Base-by-base conservation (phyloP, 139 green algal genomes). In the Coelastrella sp. region DNA sequence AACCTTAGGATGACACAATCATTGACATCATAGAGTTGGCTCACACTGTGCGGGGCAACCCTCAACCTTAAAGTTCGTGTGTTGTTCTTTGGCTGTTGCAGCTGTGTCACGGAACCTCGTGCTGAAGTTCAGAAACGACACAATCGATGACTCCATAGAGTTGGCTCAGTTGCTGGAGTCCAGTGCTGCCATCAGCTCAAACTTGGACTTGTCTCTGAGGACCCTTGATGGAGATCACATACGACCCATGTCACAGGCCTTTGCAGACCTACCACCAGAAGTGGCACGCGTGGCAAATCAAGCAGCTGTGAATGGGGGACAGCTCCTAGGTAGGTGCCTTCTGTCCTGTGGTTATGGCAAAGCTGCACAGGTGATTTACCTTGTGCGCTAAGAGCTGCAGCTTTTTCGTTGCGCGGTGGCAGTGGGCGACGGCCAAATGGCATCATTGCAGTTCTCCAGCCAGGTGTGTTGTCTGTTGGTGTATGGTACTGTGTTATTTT, bases 51-150 rank as follows among this genome's bases (percentile, higher is more conserved):
- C 32, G 32, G 32, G 32, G 0, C 1, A 47, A 47, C 32, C 32
- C 32, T 71, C 0, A 71, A 13, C 11, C 61, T 2, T 71, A 71
- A 13, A 13, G 1, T 71, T 10, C 10, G 3, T 13, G 10, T 2
- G 11, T 71, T 0, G 8, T 10, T 19, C 61, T 19, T 56, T 17
- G 73, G 79, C 59, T 54, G 6, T 32, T 1, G 32, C 65, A 88
- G 83, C 87, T 7, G 94, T 99, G 5, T 83, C 81, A 2, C 95
- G 95, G 54, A 99, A 99, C 92, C 93, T 99, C 80, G 93, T 99
- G 68, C 80, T 99, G 47, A 94, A 95, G 4, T 99, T 99, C 92
- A 89, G 90, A 20, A 90, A 97, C 77, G 98, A 99, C 93, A 92
- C 86, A 57, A 97, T 99, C 8, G 98, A 99, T 82, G 97, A 99